Conservation (phyloP, 2,329 filamentous ascomycete species). For the Ceratocystis destructans region DNA sequence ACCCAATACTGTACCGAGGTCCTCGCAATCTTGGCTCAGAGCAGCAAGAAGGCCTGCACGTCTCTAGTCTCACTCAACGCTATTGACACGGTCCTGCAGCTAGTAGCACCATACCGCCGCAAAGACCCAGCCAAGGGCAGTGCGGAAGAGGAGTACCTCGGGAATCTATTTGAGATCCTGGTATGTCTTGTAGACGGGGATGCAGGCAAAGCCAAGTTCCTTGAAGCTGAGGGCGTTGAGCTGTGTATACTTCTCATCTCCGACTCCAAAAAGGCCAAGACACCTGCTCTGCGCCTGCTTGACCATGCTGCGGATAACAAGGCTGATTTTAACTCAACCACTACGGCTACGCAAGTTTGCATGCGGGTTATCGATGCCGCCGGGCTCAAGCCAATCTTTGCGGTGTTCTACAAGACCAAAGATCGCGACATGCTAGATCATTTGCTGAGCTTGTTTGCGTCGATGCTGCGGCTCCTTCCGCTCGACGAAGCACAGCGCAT, state of each 20-base stretch:
- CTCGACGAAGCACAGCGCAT: constrained; percentile 67
- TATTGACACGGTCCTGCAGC: constrained; percentile 66
- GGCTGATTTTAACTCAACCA: constrained; percentile 22
- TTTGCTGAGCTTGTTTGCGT: constrained; percentile 70
- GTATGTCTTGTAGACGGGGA: constrained; percentile 66
- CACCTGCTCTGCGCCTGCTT: constrained; percentile 62
- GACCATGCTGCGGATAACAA: constrained; percentile 56
- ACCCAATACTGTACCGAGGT: constrained; percentile 92
- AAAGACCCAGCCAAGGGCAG: constrained; percentile 72
- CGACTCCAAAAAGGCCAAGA: constrained; percentile 68
- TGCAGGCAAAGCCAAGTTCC: constrained; percentile 63
- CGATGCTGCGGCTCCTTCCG: constrained; percentile 65
- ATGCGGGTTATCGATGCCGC: constrained; percentile 66
- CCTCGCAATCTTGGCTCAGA: constrained; percentile 74
- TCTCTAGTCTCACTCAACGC: constrained; percentile 54
- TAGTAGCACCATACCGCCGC: constrained; percentile 72
- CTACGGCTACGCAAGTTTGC: constrained; percentile 51
- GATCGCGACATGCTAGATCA: constrained; percentile 62
- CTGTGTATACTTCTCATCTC: constrained; percentile 83
- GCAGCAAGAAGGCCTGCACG: constrained; percentile 50
- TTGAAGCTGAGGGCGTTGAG: constrained; percentile 85
- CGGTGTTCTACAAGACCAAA: constrained; percentile 71
- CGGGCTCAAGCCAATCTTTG: constrained; percentile 73
- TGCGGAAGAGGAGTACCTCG: constrained; percentile 87
- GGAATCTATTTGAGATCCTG: constrained; percentile 80